A percentile compares a stretch with the other conserved stretches of the same genome.
Evolutionary conservation across 192 early-diverging fungal species (phyloP).

Genomic region (Lobosporangium transversale): DNA sequence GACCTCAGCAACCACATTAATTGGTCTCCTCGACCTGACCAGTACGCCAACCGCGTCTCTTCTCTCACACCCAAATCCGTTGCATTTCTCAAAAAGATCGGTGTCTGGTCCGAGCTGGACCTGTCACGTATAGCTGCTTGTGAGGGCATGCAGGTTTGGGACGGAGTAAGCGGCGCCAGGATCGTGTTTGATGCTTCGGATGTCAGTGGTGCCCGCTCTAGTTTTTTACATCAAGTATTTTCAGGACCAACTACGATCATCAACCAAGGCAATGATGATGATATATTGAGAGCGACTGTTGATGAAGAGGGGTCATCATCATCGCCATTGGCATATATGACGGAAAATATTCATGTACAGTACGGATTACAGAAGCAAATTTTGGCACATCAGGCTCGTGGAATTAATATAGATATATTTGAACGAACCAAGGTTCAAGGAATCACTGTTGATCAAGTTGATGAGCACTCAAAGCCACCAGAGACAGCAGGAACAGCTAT

Average conservation of each 20-base stretch:
- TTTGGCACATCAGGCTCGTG: constrained; percentile 33
- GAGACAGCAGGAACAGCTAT: neutral
- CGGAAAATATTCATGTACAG: constrained; percentile 89
- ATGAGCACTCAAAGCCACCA: constrained; percentile 1
- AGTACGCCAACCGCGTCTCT: constrained; percentile 84
- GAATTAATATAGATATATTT: constrained; percentile 68
- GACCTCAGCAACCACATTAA: constrained; percentile 65
- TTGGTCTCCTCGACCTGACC: constrained; percentile 62
- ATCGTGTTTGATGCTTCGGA: constrained; percentile 71
- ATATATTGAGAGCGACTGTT: constrained; percentile 1
- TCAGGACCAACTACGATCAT: neutral
- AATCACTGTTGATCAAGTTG: constrained; percentile 53
- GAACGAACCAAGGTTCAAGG: constrained; percentile 73
- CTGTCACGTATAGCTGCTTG: constrained; percentile 69
- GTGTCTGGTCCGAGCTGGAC: constrained; percentile 72
- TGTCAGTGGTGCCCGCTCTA: constrained; percentile 21
- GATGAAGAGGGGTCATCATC: constrained; percentile 51
- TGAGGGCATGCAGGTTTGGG: constrained; percentile 83
- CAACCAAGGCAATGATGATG: neutral
- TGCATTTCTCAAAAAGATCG: constrained; percentile 71
- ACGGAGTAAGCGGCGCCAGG: constrained; percentile 70
- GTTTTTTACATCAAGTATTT: constrained; percentile 42
- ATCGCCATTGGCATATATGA: constrained; percentile 80
- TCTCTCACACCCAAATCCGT: constrained; percentile 80
- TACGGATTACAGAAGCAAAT: constrained; percentile 69